Evolutionary conservation across 2,329 filamentous ascomycete species (phyloP).

Genomic region (Aspergillus fumigatiaffinis): DNA sequence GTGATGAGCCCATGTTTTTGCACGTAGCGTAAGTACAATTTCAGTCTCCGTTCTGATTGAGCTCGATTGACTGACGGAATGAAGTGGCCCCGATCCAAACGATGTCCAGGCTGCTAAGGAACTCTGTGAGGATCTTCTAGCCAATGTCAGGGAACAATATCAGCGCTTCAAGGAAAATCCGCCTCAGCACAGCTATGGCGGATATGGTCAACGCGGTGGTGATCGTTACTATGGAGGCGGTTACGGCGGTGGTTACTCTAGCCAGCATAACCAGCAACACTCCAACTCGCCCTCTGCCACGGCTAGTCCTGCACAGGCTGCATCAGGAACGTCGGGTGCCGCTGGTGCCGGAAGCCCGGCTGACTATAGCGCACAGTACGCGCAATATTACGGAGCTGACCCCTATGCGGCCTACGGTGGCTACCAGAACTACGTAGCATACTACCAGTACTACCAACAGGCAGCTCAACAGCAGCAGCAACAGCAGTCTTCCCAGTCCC

Average conservation of each 20-base stretch:
- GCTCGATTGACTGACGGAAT: slow-evolving; percentile 28
- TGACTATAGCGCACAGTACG: slow-evolving; percentile 78
- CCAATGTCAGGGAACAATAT: slow-evolving; percentile 84
- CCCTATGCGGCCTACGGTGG: slow-evolving; percentile 91
- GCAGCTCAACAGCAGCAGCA: slow-evolving; percentile 50
- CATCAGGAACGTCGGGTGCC: slow-evolving; percentile 29
- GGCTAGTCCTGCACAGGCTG: slow-evolving; percentile 43
- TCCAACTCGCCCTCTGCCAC: slow-evolving; percentile 41
- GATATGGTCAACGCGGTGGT: slow-evolving; percentile 52
- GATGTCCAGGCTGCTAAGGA: slow-evolving; percentile 85
- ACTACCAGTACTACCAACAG: slow-evolving; percentile 69
- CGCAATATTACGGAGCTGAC: slow-evolving; percentile 74
- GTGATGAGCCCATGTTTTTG: slow-evolving; percentile 93
- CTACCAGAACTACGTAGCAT: slow-evolving; percentile 66
- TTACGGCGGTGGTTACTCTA: slow-evolving; percentile 35
- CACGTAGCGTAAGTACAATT: slow-evolving; percentile 70
- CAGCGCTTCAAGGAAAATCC: slow-evolving; percentile 84
- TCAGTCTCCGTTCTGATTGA: not conserved
- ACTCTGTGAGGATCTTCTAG: slow-evolving; percentile 81
- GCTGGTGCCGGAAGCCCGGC: slow-evolving; percentile 35
- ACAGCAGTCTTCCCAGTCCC: slow-evolving; percentile 27
- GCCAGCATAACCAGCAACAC: slow-evolving; percentile 38
- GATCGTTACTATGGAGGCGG: slow-evolving; percentile 40
- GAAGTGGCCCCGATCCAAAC: slow-evolving; percentile 76
- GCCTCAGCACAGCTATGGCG: slow-evolving; percentile 60